These are phyloP conservation scores for Yamadazyma nakazawae DNA, from an alignment of 805 yeast species.

Conservation along the genomic window DNA sequence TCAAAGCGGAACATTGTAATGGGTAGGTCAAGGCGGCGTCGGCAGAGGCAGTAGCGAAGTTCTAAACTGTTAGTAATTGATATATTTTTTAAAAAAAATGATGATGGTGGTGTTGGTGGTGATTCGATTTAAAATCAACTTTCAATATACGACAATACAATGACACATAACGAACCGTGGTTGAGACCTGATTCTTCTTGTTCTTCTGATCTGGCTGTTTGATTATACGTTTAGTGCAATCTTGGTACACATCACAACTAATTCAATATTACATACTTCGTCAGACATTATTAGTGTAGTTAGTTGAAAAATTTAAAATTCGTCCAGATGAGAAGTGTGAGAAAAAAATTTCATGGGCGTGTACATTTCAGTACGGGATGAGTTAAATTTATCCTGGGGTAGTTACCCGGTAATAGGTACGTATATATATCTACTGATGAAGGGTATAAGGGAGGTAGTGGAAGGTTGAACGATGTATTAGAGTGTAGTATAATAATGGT, in stretches of 20 bases:
- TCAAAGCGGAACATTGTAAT: conserved; percentile 99
- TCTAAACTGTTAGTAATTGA: conserved; percentile 46
- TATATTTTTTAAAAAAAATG: not conserved
- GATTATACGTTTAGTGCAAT: no score
- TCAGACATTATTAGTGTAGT: conserved; percentile 10
- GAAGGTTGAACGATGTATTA: no score
- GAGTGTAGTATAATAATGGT: no score
- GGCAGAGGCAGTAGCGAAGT: conserved; percentile 97
- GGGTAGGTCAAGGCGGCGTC: conserved; percentile 99
- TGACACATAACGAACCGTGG: no score
- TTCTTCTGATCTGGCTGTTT: no score
- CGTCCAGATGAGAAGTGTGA: conserved; percentile 11
- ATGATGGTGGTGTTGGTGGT: not conserved
- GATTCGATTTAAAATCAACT: not conserved
- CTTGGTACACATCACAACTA: not conserved
- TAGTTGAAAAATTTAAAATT: conserved; percentile 9
- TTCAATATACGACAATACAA: no score
- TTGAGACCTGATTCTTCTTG: no score
- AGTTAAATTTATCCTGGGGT: not conserved
- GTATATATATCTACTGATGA: no score
- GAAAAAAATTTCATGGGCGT: not conserved
- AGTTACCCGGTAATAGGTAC: not conserved
- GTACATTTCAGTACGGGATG: conserved; percentile 9
- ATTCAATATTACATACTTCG: conserved; percentile 11
- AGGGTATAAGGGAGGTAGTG: not conserved